Conservation (phyloP, 2,329 filamentous ascomycete species). For the Coniochaeta hoffmannii region DNA sequence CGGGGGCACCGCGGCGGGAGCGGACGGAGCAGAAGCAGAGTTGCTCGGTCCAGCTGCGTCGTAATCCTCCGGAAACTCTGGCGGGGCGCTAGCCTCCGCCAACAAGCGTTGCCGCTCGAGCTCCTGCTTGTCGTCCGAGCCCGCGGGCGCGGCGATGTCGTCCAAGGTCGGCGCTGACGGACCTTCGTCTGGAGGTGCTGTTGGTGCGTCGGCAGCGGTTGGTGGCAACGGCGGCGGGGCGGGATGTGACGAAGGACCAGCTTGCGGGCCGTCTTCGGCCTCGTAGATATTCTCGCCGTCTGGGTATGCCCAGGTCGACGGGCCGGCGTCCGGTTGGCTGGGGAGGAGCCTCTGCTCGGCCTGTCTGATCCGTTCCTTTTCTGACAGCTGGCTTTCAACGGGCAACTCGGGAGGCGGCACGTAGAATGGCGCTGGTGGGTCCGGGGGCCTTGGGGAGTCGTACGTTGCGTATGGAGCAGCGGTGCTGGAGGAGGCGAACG, state of each 20-base stretch:
- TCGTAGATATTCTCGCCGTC: conserved; percentile 47
- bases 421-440: conserved; percentile 34
- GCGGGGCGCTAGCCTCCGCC: conserved; percentile 56
- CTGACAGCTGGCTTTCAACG: conserved; percentile 57
- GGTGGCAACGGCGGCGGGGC: conserved; percentile 6
- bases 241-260: conserved; percentile 4
- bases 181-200: conserved; percentile 18
- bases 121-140: conserved; percentile 71
- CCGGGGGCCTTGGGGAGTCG: conserved; percentile 17
- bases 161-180: conserved; percentile 40
- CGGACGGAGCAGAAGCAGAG: conserved; percentile 13
- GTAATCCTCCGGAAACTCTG: conserved; percentile 47
- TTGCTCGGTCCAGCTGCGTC: conserved; percentile 21
- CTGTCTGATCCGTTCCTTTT: conserved; percentile 72
- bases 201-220: conserved; percentile 11
- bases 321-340: conserved; percentile 56
- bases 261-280: conserved; percentile 30
- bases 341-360: conserved; percentile 76
- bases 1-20: conserved; percentile 20
- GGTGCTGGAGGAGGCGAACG: background rate
- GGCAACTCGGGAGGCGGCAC: conserved; percentile 53
- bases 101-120: conserved; percentile 60
- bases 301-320: conserved; percentile 27
- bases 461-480: conserved; percentile 22
- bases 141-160: conserved; percentile 27